A percentile compares a stretch with the other conserved stretches of the same genome.
Evolutionary conservation across 1,284 basidiomycete species (phyloP).

Genomic region (Agaricales sp.): DNA sequence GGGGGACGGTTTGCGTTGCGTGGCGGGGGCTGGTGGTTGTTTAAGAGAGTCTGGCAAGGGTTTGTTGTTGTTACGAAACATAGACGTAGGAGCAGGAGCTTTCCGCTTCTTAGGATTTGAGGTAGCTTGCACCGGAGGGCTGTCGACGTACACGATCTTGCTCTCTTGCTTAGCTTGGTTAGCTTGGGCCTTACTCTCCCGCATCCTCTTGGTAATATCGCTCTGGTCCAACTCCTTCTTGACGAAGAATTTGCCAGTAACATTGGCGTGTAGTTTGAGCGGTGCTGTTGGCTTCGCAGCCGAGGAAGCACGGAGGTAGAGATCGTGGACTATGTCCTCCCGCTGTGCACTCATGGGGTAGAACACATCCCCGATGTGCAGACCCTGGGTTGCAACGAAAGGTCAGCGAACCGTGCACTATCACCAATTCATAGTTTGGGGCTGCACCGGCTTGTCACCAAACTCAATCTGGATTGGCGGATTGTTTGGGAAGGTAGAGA

Average conservation of each 20-base stretch:
- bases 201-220: constrained; percentile 32
- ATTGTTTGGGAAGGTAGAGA: constrained; percentile 36
- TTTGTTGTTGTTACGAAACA: background rate
- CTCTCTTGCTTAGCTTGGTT: constrained; percentile 35
- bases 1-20: too few relatives aligned
- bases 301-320: constrained; percentile 55
- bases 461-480: constrained; percentile 47
- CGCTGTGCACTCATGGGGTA: constrained; percentile 43
- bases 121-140: constrained; percentile 17
- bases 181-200: constrained; percentile 44
- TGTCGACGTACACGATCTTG: constrained; percentile 40
- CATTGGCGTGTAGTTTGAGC: constrained; percentile 61
- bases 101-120: constrained; percentile 22
- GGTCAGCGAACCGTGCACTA: too few relatives aligned
- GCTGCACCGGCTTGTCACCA: constrained; percentile 41
- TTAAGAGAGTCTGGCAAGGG: too few relatives aligned
- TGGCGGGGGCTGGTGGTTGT: too few relatives aligned
- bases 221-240: constrained; percentile 46
- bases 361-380: constrained; percentile 51
- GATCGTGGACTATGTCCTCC: constrained; percentile 52
- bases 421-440: background rate
- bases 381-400: constrained; percentile 31
- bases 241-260: constrained; percentile 56
- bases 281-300: constrained; percentile 45
- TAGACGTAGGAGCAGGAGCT: constrained; percentile 11